phyloP scores from a whole-genome alignment of 2,329 filamentous ascomycete genomes.

The Tolypocladium capitatum region DNA sequence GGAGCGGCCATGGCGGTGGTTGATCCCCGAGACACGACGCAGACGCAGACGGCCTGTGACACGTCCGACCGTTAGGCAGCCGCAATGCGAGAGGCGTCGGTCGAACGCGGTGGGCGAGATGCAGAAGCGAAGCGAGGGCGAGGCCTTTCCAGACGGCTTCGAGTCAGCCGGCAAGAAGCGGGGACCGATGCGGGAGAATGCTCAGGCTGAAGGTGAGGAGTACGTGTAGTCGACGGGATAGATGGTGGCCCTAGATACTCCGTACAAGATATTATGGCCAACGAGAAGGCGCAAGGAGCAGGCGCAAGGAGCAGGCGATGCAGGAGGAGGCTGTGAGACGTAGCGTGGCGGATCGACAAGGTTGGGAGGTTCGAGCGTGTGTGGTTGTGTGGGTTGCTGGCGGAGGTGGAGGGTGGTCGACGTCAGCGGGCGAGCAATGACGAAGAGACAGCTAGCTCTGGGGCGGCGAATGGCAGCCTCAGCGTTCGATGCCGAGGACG shows the following conservation, averaged over 20 bases:
- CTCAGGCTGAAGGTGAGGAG: background rate
- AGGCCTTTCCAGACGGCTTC: constrained; percentile 3
- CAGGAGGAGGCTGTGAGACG: constrained; percentile 3
- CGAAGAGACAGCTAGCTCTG: background rate
- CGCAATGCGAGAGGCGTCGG: constrained; percentile 2
- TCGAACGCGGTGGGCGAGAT: background rate
- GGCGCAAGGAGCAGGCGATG: background rate
- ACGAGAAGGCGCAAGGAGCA: background rate
- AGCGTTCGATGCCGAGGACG: background rate
- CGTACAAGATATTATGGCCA: background rate
- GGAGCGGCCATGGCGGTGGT: constrained; percentile 51
- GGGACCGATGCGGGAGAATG: constrained; percentile 1
- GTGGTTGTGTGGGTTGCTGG: background rate
- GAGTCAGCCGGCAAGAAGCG: constrained; percentile 7
- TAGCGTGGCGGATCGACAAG: constrained; percentile 4
- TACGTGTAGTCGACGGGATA: background rate
- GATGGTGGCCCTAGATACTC: background rate
- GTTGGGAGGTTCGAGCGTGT: background rate
- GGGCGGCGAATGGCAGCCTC: background rate
- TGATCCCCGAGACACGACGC: constrained; percentile 4
- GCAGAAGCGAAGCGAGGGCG: constrained; percentile 2
- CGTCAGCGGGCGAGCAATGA: constrained; percentile 2
- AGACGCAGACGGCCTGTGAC: constrained; percentile 3
- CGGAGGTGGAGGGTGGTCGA: constrained; percentile 1
- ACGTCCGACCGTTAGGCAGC: constrained; percentile 3